Evolutionary conservation across 306 rosid species (phyloP).

Genomic region (Sophora flavescens): DNA sequence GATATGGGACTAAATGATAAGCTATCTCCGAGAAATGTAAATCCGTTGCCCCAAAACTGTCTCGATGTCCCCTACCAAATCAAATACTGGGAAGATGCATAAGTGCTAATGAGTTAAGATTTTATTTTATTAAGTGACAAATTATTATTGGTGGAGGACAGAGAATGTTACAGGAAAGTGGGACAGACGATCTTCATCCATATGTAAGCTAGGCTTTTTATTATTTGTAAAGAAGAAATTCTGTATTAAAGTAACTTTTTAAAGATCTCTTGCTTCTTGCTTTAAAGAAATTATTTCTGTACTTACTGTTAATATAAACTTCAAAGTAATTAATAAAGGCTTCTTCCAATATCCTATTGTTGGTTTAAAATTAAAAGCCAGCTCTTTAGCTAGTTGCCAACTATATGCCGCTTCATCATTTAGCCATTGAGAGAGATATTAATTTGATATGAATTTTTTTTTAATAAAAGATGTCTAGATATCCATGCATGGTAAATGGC

Average conservation of each 20-base stretch:
- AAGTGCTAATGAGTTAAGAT: no score
- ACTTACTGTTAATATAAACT: background rate
- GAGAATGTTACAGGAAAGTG: no score
- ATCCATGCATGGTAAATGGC: background rate
- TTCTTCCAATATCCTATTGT: slow-evolving; percentile 14
- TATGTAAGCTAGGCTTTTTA: slow-evolving; percentile 35
- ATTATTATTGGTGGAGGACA: no score
- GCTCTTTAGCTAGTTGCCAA: slow-evolving; percentile 20
- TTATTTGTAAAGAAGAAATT: slow-evolving; percentile 43
- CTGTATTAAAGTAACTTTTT: slow-evolving; percentile 44
- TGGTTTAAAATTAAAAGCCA: slow-evolving; percentile 30
- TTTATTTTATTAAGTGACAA: no score
- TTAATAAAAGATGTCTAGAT: background rate
- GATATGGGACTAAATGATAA: slow-evolving; percentile 57
- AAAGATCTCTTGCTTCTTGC: slow-evolving; percentile 1
- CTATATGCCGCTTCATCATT: slow-evolving; percentile 24
- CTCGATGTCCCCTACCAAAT: no score
- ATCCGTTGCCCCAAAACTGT: no score
- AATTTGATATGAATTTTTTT: no score
- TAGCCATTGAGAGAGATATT: slow-evolving; percentile 9
- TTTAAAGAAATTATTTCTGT: no score
- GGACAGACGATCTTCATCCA: no score
- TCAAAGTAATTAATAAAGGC: background rate
- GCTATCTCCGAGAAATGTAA: no score
- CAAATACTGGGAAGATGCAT: no score